These are phyloP conservation scores for Spizellomyces sp. DNA, from an alignment of 192 early-diverging fungal genomes.

Conservation along the genomic window DNA sequence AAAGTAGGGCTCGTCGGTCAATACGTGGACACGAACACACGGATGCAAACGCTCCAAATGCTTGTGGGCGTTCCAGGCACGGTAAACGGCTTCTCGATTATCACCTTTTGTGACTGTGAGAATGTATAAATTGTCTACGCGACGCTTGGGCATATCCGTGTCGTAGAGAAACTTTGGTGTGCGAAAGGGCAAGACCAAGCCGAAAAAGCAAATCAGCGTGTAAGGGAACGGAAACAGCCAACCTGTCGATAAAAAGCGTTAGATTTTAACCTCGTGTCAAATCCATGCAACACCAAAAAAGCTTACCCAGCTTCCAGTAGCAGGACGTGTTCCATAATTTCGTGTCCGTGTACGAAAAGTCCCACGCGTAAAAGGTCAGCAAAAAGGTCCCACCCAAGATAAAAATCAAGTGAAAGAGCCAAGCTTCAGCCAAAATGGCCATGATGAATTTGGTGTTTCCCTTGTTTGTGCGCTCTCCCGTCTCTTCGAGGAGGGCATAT, in stretches of 20 bases:
- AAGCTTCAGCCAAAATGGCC: constrained; percentile 54
- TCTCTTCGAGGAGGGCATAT: constrained; percentile 48
- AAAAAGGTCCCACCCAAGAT: constrained; percentile 47
- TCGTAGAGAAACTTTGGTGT: constrained; percentile 59
- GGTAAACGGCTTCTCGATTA: constrained; percentile 57
- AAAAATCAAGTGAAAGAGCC: constrained; percentile 54
- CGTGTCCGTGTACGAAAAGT: constrained; percentile 45
- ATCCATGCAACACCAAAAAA: neutral
- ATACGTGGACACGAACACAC: constrained; percentile 56
- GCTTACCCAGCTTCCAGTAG: constrained; percentile 60
- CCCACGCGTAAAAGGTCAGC: constrained; percentile 50
- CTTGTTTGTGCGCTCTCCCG: constrained; percentile 46
- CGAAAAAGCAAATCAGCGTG: constrained; percentile 61
- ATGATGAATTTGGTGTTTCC: constrained; percentile 58
- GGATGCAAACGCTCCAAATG: constrained; percentile 58
- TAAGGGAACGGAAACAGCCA: constrained; percentile 61
- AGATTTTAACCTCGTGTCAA: neutral
- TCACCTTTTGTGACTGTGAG: constrained; percentile 59
- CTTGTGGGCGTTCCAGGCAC: constrained; percentile 57
- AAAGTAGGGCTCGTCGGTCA: constrained; percentile 66
- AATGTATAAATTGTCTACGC: constrained; percentile 62
- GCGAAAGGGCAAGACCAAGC: constrained; percentile 57
- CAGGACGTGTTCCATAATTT: constrained; percentile 56
- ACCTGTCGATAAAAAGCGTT: constrained; percentile 22
- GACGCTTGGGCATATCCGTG: constrained; percentile 49